phyloP scores from a whole-genome alignment of 2,329 filamentous ascomycete species.

The Alternaria brassicicola region DNA sequence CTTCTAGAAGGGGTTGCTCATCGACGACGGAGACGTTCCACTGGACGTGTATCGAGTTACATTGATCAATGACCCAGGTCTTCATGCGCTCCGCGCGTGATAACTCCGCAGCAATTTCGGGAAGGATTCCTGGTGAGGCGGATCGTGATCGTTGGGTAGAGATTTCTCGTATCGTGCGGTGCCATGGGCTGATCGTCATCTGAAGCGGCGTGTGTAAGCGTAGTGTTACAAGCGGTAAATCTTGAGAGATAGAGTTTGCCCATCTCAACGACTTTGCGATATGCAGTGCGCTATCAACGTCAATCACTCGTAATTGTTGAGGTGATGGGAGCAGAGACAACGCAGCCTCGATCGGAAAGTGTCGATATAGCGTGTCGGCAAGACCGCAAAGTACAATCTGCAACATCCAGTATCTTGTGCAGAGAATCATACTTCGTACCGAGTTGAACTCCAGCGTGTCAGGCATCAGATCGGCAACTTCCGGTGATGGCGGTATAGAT shows the following conservation, averaged over 20 bases:
- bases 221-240: slow-evolving; percentile 33
- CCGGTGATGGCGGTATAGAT: slow-evolving; percentile 14
- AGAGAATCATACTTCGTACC: slow-evolving; percentile 30
- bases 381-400: slow-evolving; percentile 32
- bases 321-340: slow-evolving; percentile 27
- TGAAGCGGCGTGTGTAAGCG: slow-evolving; percentile 39
- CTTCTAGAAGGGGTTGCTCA: slow-evolving; percentile 27
- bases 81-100: slow-evolving; percentile 31
- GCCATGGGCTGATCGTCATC: slow-evolving; percentile 36
- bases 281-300: slow-evolving; percentile 27
- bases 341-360: slow-evolving; percentile 26
- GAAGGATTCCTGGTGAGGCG: neutral
- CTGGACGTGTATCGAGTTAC: slow-evolving; percentile 29
- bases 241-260: slow-evolving; percentile 25
- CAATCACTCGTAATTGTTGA: slow-evolving; percentile 19
- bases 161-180: slow-evolving; percentile 24
- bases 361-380: slow-evolving; percentile 29
- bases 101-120: slow-evolving; percentile 7
- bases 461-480: slow-evolving; percentile 29
- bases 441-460: slow-evolving; percentile 30
- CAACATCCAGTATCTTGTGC: slow-evolving; percentile 38
- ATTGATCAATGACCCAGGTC: slow-evolving; percentile 25
- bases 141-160: neutral
- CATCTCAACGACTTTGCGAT: slow-evolving; percentile 33
- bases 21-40: slow-evolving; percentile 32